A percentile compares a stretch with the other conserved stretches of the same genome.
Conservation (phyloP, 768 basidiomycete genomes). For the Leccinum truebloodii region DNA sequence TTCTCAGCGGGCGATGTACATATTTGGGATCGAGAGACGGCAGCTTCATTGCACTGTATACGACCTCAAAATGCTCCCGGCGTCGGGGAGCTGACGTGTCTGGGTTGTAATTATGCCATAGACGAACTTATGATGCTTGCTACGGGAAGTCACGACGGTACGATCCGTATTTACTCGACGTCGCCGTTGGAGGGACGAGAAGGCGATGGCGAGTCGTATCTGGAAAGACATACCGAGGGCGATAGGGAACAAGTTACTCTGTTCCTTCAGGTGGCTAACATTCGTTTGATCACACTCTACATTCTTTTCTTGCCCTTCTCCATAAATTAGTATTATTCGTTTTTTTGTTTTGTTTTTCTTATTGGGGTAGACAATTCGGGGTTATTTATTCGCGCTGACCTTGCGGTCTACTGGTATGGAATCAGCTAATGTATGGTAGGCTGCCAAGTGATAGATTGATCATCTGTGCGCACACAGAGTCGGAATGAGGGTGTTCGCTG, state of each 20-base stretch:
- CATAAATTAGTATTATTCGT: slow-evolving; percentile 8
- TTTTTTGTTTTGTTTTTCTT: slow-evolving; percentile 4
- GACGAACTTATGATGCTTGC: slow-evolving; percentile 57
- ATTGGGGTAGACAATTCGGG: slow-evolving; percentile 15
- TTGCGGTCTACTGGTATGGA: no score
- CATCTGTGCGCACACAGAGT: slow-evolving; percentile 1
- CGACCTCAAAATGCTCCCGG: slow-evolving; percentile 53
- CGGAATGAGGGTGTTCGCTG: slow-evolving; percentile 1
- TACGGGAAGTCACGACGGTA: slow-evolving; percentile 77
- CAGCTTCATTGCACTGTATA: slow-evolving; percentile 67
- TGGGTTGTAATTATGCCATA: slow-evolving; percentile 75
- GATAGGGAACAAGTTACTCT: slow-evolving; percentile 28
- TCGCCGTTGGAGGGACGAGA: slow-evolving; percentile 29
- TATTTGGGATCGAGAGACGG: slow-evolving; percentile 86
- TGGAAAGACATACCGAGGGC: slow-evolving; percentile 27
- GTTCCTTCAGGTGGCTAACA: slow-evolving; percentile 30
- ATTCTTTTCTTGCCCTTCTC: not conserved
- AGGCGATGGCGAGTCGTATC: slow-evolving; percentile 25
- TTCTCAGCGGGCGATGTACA: slow-evolving; percentile 75
- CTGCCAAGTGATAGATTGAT: no score
- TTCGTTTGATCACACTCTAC: slow-evolving; percentile 8
- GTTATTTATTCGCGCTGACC: slow-evolving; percentile 27
- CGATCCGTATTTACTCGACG: slow-evolving; percentile 71
- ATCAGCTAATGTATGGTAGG: no score
- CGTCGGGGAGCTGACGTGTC: slow-evolving; percentile 73